Evolutionary conservation across 2,329 filamentous ascomycete genomes (phyloP).

Genomic region (Aspergillus fumigatus): DNA sequence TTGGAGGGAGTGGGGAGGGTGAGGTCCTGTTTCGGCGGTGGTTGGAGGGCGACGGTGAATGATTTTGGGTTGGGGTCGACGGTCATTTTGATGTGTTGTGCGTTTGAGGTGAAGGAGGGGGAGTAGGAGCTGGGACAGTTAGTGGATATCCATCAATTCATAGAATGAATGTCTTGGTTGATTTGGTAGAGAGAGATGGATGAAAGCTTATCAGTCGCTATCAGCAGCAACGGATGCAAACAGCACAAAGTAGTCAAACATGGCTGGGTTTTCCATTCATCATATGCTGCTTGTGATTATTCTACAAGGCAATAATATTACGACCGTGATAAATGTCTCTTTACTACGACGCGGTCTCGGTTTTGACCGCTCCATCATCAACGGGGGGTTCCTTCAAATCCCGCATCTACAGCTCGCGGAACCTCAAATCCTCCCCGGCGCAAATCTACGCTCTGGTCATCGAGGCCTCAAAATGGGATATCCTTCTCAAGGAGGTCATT

Average conservation of each 20-base stretch:
- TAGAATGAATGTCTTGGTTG: not conserved
- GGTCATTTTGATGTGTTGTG: constrained; percentile 4
- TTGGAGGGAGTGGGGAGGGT: constrained; percentile 22
- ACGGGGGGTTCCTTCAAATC: constrained; percentile 82
- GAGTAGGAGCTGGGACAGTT: no score
- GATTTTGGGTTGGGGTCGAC: not conserved
- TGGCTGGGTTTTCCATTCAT: not conserved
- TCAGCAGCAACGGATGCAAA: not conserved
- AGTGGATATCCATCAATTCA: not conserved
- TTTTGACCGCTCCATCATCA: constrained; percentile 62
- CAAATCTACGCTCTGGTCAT: constrained; percentile 84
- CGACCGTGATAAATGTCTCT: constrained; percentile 68
- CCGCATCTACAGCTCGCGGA: constrained; percentile 68
- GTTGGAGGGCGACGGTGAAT: constrained; percentile 17
- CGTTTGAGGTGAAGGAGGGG: not conserved
- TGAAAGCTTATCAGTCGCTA: not conserved
- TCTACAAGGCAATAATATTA: not conserved
- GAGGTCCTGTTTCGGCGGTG: constrained; percentile 21
- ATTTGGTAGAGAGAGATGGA: not conserved
- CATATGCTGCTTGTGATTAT: not conserved
- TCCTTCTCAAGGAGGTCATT: constrained; percentile 81
- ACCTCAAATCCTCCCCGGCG: constrained; percentile 71
- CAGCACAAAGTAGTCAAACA: not conserved
- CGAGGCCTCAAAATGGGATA: constrained; percentile 88
- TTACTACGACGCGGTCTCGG: constrained; percentile 81